These are phyloP conservation scores for Skeletonema tropicum DNA, from an alignment of 108 stramenopile genomes.

Conservation along the genomic window DNA sequence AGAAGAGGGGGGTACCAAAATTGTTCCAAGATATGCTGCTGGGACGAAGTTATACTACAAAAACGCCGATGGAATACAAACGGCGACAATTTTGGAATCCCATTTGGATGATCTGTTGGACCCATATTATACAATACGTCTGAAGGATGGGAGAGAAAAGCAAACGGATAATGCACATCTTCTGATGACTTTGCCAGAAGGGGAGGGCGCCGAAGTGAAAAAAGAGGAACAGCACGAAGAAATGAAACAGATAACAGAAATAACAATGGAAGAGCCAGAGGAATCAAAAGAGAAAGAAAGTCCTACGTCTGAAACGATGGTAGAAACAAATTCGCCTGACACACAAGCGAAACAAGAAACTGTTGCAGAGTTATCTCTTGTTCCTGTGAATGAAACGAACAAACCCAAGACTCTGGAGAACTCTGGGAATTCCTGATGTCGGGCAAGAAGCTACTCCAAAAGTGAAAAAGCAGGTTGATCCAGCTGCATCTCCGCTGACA, in stretches of 20 bases:
- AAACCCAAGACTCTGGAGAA: not conserved
- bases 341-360: not conserved
- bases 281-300: constrained; percentile 2
- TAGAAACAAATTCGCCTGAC: not conserved
- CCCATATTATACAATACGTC: constrained; percentile 49
- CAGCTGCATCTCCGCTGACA: not conserved
- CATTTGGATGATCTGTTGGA: constrained; percentile 58
- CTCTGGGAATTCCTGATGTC: not conserved
- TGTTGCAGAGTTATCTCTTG: not conserved
- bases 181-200: constrained; percentile 3
- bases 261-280: not conserved
- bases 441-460: not conserved
- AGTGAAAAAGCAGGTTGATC: constrained; percentile 23
- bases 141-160: constrained; percentile 56
- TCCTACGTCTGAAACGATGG: not conserved
- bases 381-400: not conserved
- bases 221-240: constrained; percentile 3
- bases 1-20: constrained; percentile 41
- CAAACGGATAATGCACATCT: constrained; percentile 59
- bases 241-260: not conserved
- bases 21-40: constrained; percentile 35
- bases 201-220: not conserved
- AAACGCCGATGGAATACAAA: constrained; percentile 24
- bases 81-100: constrained; percentile 19
- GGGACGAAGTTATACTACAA: constrained; percentile 35